Evolutionary conservation across 495 filamentous ascomycete species (phyloP).

Genomic region (Penicillium maclennaniae): DNA sequence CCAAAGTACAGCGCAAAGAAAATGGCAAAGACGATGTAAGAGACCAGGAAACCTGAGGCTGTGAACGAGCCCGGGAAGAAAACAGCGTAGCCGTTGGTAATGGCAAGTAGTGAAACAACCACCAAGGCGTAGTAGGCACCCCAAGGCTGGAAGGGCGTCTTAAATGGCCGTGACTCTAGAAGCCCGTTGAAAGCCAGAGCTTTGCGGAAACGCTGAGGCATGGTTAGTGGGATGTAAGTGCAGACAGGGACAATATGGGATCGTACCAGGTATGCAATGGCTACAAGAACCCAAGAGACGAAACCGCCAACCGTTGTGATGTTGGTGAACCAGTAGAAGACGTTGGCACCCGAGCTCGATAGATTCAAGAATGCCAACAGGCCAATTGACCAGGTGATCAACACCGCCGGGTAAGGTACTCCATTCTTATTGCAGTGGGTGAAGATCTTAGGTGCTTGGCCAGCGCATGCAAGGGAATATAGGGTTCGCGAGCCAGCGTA

Average conservation of each 20-base stretch:
- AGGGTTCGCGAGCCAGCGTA: constrained; percentile 72
- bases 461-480: constrained; percentile 66
- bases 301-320: constrained; percentile 59
- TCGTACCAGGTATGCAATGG: constrained; percentile 31
- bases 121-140: constrained; percentile 51
- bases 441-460: constrained; percentile 59
- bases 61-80: constrained; percentile 53
- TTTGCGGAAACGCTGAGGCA: constrained; percentile 40
- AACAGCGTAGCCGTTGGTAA: constrained; percentile 62
- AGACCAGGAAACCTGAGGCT: constrained; percentile 47
- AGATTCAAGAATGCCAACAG: constrained; percentile 49
- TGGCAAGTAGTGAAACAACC: constrained; percentile 52
- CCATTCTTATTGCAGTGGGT: constrained; percentile 38
- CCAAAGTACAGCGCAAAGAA: constrained; percentile 64
- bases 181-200: constrained; percentile 39
- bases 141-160: constrained; percentile 51
- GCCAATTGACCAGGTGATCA: constrained; percentile 44
- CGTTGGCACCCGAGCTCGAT: constrained; percentile 35
- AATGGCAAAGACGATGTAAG: constrained; percentile 52
- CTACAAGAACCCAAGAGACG: constrained; percentile 50
- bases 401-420: constrained; percentile 48
- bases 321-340: constrained; percentile 59
- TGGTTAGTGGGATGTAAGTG: not conserved
- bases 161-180: constrained; percentile 49
- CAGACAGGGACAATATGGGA: not conserved